phyloP scores from a whole-genome alignment of 495 filamentous ascomycete genomes.

The Friedmanniomyces simplex region DNA sequence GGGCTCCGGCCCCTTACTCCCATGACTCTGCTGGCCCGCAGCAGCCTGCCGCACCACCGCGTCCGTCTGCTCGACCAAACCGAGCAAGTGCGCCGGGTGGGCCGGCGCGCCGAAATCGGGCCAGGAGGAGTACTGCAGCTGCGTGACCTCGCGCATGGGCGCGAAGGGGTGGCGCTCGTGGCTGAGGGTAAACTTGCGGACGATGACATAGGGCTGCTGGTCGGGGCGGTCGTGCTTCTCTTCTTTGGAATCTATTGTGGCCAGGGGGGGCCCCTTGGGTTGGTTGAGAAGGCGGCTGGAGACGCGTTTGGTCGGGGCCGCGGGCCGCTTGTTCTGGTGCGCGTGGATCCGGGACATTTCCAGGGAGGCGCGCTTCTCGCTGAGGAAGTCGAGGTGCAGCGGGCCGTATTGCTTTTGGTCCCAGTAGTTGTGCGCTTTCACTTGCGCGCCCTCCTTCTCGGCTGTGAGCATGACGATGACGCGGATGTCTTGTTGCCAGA shows the following conservation, averaged over 20 bases:
- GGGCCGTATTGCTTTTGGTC: constrained; percentile 66
- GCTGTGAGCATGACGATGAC: constrained; percentile 94
- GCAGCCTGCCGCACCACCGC: constrained; percentile 37
- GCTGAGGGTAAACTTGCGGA: constrained; percentile 76
- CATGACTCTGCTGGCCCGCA: no score
- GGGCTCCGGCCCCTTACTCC: constrained; percentile 46
- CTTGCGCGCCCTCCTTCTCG: constrained; percentile 86
- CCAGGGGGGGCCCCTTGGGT: constrained; percentile 10
- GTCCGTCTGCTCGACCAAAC: constrained; percentile 77
- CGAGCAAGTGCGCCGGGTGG: constrained; percentile 73
- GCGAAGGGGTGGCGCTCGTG: constrained; percentile 70
- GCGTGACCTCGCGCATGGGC: constrained; percentile 85
- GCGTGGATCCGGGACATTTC: constrained; percentile 41
- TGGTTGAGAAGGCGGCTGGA: constrained; percentile 38
- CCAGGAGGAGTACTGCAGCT: constrained; percentile 90
- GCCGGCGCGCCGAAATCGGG: constrained; percentile 94
- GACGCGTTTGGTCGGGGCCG: constrained; percentile 32
- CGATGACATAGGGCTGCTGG: constrained; percentile 65
- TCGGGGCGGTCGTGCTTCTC: constrained; percentile 21
- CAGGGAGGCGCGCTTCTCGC: constrained; percentile 69
- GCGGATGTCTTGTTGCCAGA: constrained; percentile 93
- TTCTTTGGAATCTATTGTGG: constrained; percentile 11
- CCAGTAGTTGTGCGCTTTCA: constrained; percentile 96
- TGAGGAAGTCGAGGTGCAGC: constrained; percentile 63
- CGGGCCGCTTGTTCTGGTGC: constrained; percentile 25